Base-by-base conservation (phyloP, 305 asterid species). In the Petunia hybrid region DNA sequence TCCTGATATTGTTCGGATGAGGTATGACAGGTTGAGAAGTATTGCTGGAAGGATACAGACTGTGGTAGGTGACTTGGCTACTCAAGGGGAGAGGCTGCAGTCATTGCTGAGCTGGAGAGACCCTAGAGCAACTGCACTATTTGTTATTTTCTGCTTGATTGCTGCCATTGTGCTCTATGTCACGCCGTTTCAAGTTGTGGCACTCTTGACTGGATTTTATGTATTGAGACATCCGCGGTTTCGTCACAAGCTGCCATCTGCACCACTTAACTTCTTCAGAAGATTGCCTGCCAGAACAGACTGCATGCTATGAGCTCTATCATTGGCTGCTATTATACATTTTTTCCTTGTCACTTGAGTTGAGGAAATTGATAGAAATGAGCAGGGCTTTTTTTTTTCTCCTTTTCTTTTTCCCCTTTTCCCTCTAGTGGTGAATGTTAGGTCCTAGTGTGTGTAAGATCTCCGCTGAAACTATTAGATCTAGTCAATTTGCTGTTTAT, bases 81-180 rank as follows among this genome's bases (percentile, higher is more conserved):
- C 95, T 45, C 92, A 90, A 82, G 95, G 97, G 46, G 98, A 92
- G 84, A 90, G 97, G 82, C 73, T 92, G 2, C 90, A 89, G 38
- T 82, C 93, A 8, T 82, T 94, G 86, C 84, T 94, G 80, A 91
- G 93, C 85, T 94, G 98, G 98, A 82, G 98, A 81, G 98, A 94
- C 69, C 97, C 97, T 1, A 83, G 97, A 56, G 98, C 98, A 0
- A 92, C 98, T 0, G 82, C 89, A 40, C 56, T 94, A 73, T 94
- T 92, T 53, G 81, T 90, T 8, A 82, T 90, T 41, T 89, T 89
- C 80, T 91, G 94, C 80, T 76, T 88, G 36, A 43, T 88, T 40
- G 89, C 93, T 16, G 97, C 94, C 4, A 80, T 89, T 51, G 91
- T 86, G 78, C 89, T 92, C 48, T 94, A 92, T 38, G 86, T 86